Evolutionary conservation across 2,329 filamentous ascomycete genomes (phyloP).

Genomic region (Penicillium sp.): DNA sequence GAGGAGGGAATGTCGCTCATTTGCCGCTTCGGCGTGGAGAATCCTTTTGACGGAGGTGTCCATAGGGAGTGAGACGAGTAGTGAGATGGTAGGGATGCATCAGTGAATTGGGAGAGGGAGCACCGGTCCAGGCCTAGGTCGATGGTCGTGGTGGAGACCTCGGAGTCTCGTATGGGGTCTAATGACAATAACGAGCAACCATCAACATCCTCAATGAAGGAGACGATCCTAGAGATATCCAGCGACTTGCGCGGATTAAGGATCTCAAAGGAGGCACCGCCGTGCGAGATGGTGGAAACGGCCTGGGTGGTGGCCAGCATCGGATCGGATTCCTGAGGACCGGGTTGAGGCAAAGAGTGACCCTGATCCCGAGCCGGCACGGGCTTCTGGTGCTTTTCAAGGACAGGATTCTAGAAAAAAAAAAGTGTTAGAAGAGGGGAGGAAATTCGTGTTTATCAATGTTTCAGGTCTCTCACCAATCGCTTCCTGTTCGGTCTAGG

Average conservation of each 20-base stretch:
- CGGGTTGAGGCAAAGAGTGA: slow-evolving; percentile 15
- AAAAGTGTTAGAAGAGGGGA: slow-evolving; percentile 11
- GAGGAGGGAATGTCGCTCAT: slow-evolving; percentile 17
- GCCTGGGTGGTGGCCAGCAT: slow-evolving; percentile 28
- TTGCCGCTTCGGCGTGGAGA: slow-evolving; percentile 12
- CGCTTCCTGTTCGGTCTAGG: slow-evolving; percentile 24
- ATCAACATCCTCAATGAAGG: slow-evolving; percentile 37
- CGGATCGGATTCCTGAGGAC: slow-evolving; percentile 25
- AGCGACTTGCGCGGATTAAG: slow-evolving; percentile 39
- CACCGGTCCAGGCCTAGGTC: slow-evolving; percentile 18
- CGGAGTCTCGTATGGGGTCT: slow-evolving; percentile 25
- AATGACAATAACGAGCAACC: slow-evolving; percentile 19
- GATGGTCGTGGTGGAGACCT: slow-evolving; percentile 12
- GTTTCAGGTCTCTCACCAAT: slow-evolving; percentile 24
- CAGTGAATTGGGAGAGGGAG: slow-evolving; percentile 25
- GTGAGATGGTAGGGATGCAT: slow-evolving; percentile 23
- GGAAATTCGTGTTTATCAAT: slow-evolving; percentile 9
- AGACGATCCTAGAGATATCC: slow-evolving; percentile 35
- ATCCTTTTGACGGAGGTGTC: slow-evolving; percentile 7
- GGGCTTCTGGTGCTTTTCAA: slow-evolving; percentile 28
- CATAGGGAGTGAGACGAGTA: slow-evolving; percentile 23
- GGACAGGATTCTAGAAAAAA: slow-evolving; percentile 30
- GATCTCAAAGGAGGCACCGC: slow-evolving; percentile 39
- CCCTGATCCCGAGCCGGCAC: slow-evolving; percentile 18
- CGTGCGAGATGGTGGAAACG: slow-evolving; percentile 30